A percentile compares a stretch with the other conserved stretches of the same genome.
These are phyloP conservation scores for Sungouiella blattae DNA, from an alignment of 805 yeast genomes.

Conservation along the genomic window DNA sequence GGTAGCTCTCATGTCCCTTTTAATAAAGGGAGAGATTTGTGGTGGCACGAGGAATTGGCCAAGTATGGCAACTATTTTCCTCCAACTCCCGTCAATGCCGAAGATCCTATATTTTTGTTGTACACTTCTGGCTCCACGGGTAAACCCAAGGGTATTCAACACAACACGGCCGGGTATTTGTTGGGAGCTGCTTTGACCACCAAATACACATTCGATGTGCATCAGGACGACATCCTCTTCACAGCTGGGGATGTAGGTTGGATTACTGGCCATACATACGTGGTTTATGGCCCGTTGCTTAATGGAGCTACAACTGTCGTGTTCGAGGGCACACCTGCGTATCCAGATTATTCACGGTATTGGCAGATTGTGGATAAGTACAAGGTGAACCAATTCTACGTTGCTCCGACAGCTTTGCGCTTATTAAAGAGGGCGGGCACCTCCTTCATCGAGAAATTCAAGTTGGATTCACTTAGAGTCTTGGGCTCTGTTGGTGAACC, in stretches of 20 bases:
- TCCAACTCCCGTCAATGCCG: constrained; percentile 82
- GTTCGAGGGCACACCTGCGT: constrained; percentile 97
- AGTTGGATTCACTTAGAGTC: constrained; percentile 81
- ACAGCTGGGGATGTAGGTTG: constrained; percentile 99
- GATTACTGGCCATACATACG: constrained; percentile 98
- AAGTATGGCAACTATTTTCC: constrained; percentile 84
- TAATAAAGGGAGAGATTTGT: constrained; percentile 77
- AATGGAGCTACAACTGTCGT: constrained; percentile 87
- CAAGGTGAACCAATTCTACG: constrained; percentile 92
- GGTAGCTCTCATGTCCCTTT: constrained; percentile 70
- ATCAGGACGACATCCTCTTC: constrained; percentile 80
- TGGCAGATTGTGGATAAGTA: constrained; percentile 94
- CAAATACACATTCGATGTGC: constrained; percentile 90
- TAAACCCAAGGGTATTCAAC: constrained; percentile 97
- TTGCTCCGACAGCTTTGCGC: constrained; percentile 97
- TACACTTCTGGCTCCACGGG: constrained; percentile 99
- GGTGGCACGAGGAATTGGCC: constrained; percentile 91
- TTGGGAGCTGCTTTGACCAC: constrained; percentile 91
- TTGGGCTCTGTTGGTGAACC: constrained; percentile 99
- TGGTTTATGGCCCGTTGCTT: constrained; percentile 87
- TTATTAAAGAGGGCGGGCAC: constrained; percentile 88
- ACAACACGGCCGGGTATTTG: constrained; percentile 90
- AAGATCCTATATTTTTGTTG: constrained; percentile 92
- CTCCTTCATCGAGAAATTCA: constrained; percentile 72
- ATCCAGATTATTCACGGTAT: constrained; percentile 91